These are phyloP conservation scores for Suillus fuscotomentosus DNA, from an alignment of 768 basidiomycete genomes.

Conservation along the genomic window DNA sequence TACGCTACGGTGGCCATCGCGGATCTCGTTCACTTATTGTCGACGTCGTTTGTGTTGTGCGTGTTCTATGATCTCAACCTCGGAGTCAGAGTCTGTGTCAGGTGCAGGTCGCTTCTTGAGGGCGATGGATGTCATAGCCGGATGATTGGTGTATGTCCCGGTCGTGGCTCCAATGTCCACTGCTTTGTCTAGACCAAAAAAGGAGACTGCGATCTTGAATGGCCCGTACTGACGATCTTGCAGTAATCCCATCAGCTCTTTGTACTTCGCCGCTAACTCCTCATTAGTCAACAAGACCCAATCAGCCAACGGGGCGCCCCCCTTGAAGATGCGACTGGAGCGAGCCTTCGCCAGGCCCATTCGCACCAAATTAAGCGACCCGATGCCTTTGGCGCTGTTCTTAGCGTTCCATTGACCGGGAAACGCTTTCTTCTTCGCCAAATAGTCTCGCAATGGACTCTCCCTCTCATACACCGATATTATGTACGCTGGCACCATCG, in stretches of 20 bases:
- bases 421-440: neutral
- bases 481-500: neutral
- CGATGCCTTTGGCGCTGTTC: neutral
- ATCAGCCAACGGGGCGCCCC: neutral
- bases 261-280: neutral
- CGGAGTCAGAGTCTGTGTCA: too few relatives aligned
- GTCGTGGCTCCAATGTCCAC: neutral
- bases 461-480: neutral
- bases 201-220: neutral
- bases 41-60: too few relatives aligned
- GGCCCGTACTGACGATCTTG: neutral
- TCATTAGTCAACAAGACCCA: neutral
- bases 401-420: neutral
- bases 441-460: neutral
- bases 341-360: neutral
- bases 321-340: neutral
- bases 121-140: neutral
- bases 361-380: neutral
- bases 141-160: neutral
- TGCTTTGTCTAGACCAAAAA: neutral
- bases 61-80: too few relatives aligned
- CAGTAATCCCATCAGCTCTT: neutral
- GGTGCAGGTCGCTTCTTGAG: too few relatives aligned
- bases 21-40: too few relatives aligned
- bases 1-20: too few relatives aligned